Evolutionary conservation across 805 yeast species (phyloP).

Genomic region (Lipomyces anomalus): DNA sequence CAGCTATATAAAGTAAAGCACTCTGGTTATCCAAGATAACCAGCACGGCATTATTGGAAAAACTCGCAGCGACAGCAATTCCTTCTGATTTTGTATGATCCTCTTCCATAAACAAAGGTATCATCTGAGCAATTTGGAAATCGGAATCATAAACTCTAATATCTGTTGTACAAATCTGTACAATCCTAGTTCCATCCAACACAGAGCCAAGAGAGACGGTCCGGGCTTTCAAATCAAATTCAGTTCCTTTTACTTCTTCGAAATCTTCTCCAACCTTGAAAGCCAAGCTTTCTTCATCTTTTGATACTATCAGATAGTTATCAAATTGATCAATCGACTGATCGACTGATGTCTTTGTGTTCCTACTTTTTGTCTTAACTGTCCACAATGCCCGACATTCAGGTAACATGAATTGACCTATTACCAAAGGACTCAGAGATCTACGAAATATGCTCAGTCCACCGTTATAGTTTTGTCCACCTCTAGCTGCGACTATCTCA

Average conservation of each 20-base stretch:
- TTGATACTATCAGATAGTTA: slow-evolving; percentile 25
- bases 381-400: slow-evolving; percentile 76
- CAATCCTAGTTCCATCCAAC: slow-evolving; percentile 49
- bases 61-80: slow-evolving; percentile 8
- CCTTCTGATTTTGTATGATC: slow-evolving; percentile 2
- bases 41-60: slow-evolving; percentile 11
- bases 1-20: slow-evolving; percentile 8
- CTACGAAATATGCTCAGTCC: slow-evolving; percentile 60
- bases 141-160: slow-evolving; percentile 57
- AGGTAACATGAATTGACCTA: slow-evolving; percentile 64
- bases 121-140: slow-evolving; percentile 44
- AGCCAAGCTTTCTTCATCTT: slow-evolving; percentile 38
- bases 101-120: slow-evolving; percentile 16
- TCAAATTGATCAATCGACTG: slow-evolving; percentile 18
- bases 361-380: slow-evolving; percentile 32
- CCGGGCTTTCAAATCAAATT: slow-evolving; percentile 55
- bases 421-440: slow-evolving; percentile 59
- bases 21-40: slow-evolving; percentile 13
- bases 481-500: slow-evolving; percentile 65
- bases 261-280: slow-evolving; percentile 39
- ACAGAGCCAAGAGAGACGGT: slow-evolving; percentile 66
- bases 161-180: slow-evolving; percentile 68
- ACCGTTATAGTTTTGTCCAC: slow-evolving; percentile 48
- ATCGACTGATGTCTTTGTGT: slow-evolving; percentile 14
- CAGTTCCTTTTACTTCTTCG: slow-evolving; percentile 53